Conservation (phyloP, 805 yeast species). For the Starmerella tilneyi region DNA sequence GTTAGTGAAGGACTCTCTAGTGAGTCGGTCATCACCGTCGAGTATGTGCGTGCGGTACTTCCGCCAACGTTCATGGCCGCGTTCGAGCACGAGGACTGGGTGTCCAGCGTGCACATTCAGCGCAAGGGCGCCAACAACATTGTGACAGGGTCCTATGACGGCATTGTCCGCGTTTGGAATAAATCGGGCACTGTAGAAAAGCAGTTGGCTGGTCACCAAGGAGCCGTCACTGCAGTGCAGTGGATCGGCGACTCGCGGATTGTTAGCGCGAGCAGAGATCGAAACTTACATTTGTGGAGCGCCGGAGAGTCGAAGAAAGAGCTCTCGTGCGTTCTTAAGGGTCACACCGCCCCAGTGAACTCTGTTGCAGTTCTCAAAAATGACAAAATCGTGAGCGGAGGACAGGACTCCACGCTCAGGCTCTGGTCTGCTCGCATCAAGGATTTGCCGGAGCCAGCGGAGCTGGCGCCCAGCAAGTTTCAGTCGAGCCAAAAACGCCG, state of each 20-base stretch:
- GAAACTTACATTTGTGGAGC: constrained; percentile 77
- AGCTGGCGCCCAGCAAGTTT: constrained; percentile 34
- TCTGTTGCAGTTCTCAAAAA: constrained; percentile 42
- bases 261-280: constrained; percentile 80
- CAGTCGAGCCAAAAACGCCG: constrained; percentile 84
- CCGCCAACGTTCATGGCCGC: constrained; percentile 91
- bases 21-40: constrained; percentile 69
- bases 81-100: constrained; percentile 91
- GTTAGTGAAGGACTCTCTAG: constrained; percentile 65
- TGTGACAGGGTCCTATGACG: constrained; percentile 87
- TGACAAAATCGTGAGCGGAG: constrained; percentile 61
- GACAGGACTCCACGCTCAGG: constrained; percentile 69
- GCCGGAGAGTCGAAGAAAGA: constrained; percentile 33
- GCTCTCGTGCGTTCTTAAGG: constrained; percentile 76
- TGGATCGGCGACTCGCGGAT: constrained; percentile 69
- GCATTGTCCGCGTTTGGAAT: constrained; percentile 83
- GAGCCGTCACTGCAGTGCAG: constrained; percentile 70
- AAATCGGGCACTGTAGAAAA: constrained; percentile 67
- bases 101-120: constrained; percentile 57
- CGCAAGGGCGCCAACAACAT: constrained; percentile 41
- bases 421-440: constrained; percentile 82
- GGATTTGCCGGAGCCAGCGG: constrained; percentile 55
- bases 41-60: constrained; percentile 81
- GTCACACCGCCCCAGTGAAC: constrained; percentile 82
- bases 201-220: constrained; percentile 80